These are phyloP conservation scores for Solanum bulbocastanum DNA, from an alignment of 257 asterid genomes.

Conservation along the genomic window DNA sequence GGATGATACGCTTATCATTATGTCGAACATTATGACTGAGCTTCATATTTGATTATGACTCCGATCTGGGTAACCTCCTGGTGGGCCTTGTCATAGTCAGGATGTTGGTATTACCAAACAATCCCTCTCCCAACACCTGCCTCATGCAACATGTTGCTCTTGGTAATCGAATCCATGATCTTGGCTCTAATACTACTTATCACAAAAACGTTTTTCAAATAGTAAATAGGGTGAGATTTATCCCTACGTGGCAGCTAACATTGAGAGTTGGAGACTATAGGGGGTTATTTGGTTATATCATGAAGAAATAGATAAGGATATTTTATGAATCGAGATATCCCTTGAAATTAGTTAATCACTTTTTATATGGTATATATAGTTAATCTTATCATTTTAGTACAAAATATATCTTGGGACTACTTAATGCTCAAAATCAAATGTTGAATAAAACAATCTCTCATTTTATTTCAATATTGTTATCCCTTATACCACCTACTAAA, in stretches of 20 bases:
- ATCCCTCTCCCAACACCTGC: too few relatives aligned
- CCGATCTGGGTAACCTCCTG: accelerated
- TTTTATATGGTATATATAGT: neutral
- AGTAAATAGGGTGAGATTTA: too few relatives aligned
- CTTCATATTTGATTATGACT: too few relatives aligned
- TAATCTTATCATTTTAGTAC: neutral
- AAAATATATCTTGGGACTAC: neutral
- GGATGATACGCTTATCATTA: neutral
- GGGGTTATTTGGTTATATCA: neutral
- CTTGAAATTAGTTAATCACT: neutral
- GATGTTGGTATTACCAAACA: neutral
- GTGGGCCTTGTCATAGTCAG: neutral
- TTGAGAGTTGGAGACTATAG: neutral
- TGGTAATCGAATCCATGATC: neutral
- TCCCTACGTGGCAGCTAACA: neutral
- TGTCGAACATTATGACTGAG: neutral
- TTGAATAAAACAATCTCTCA: neutral
- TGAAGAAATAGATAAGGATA: neutral
- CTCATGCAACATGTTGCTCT: neutral
- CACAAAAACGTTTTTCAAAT: neutral
- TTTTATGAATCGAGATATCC: neutral
- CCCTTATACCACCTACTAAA: neutral
- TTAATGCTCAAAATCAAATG: neutral
- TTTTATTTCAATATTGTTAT: neutral
- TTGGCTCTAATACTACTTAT: too few relatives aligned